Base-by-base conservation (phyloP, 345 rosid genomes). In the Brassica incana region DNA sequence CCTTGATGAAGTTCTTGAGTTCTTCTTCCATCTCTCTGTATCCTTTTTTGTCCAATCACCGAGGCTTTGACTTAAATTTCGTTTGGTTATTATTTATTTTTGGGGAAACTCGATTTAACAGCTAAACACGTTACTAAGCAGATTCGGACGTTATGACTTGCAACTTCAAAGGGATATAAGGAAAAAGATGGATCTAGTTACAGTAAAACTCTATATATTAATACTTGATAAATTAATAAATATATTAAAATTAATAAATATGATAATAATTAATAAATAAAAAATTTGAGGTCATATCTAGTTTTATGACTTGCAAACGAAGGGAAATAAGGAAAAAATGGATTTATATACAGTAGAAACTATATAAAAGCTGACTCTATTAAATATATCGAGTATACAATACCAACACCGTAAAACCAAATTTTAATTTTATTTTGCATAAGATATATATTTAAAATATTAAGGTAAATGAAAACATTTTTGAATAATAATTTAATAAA, bases 1-100 rank as follows among this genome's bases (percentile, higher is more conserved):
- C 71, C 66, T 72, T 80, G 43, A 77, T 60, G 6, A 65, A 67
- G 71, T 54, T 85, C 62, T 80, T 75, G 75, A 83, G 67, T 30
- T 83, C 84, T 30, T 62, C 81, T 6, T 83, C 83, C 85, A 85
- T 80, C 5, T 71, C 54, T 70, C 8, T 14, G 14, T 32, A 54
- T 75, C 72, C 30, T 33, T 52, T 3, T 35, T 36, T n/a, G 18
- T 52, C 20, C 58, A 52, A 52, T 52, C 58, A 52, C 58, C 58
- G 20, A 52, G 18, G 58, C 50, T 43, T 40, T 40, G 45, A 40
- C 45, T 40, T 40, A 40, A 40, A 40, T 40, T 43, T 43, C 50
- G 50, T 43, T 43, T 43, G 14, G 14, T 43, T 43, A 43, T 40
- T 43, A 43, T 43, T 11, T 10, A 43, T 43, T 43, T 10, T 43